Conservation (phyloP, 306 rosid genomes). For the Herpetospermum pedunculosum region DNA sequence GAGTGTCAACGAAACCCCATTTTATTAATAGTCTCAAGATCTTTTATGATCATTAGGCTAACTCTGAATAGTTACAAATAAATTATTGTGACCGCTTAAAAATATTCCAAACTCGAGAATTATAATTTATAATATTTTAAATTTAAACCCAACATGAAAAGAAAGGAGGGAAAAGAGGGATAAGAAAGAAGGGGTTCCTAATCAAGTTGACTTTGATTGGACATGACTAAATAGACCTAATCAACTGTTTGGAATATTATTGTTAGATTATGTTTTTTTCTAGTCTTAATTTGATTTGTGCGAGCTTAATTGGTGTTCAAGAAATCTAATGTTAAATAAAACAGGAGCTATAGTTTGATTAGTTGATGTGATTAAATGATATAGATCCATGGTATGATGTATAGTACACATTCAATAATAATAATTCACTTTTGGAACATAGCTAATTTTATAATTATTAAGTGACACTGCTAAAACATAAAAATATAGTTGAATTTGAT, state of each 20-base stretch:
- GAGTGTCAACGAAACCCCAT: too few species aligned
- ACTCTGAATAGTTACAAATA: too few species aligned
- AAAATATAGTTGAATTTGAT: background rate
- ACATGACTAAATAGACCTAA: slow-evolving; percentile 1
- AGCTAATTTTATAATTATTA: background rate
- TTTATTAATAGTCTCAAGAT: too few species aligned
- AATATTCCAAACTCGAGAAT: background rate
- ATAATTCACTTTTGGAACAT: background rate
- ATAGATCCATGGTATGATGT: background rate
- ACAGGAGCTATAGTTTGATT: background rate
- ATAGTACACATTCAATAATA: background rate
- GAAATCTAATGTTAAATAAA: background rate
- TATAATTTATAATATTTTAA: background rate
- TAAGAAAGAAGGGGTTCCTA: background rate
- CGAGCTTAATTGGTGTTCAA: background rate
- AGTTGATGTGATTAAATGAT: background rate
- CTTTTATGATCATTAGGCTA: too few species aligned
- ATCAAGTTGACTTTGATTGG: slow-evolving; percentile 12
- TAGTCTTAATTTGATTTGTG: background rate
- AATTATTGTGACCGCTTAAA: background rate
- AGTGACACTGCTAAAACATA: background rate
- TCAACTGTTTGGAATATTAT: background rate
- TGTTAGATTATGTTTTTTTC: slow-evolving; percentile 12
- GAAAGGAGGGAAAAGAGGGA: background rate
- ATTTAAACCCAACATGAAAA: background rate